These are phyloP conservation scores for Cladosporium sp. DNA, from an alignment of 2,329 filamentous ascomycete species.

Conservation along the genomic window DNA sequence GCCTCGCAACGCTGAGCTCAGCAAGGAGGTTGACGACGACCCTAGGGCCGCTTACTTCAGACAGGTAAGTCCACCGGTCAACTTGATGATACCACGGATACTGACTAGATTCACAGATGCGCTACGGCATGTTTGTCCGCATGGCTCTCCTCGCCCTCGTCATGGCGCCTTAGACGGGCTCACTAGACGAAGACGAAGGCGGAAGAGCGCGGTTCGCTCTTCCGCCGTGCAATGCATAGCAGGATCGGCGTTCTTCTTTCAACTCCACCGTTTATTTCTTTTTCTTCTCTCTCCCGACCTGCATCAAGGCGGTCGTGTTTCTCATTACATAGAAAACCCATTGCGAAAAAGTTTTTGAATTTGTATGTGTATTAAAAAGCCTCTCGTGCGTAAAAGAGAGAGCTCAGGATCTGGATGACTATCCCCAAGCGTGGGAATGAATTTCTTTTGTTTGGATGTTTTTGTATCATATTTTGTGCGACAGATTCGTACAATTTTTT, in stretches of 20 bases:
- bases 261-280: background rate
- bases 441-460: too few species aligned
- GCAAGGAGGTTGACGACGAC: constrained; percentile 96
- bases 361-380: background rate
- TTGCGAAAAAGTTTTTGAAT: background rate
- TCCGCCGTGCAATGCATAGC: background rate
- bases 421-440: too few species aligned
- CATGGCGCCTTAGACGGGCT: constrained; percentile 54
- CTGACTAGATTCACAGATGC: constrained; percentile 67
- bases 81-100: background rate
- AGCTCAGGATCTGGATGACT: too few species aligned
- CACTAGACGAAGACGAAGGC: constrained; percentile 2
- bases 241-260: background rate
- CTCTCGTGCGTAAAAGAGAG: too few species aligned
- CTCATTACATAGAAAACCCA: background rate
- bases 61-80: constrained; percentile 67
- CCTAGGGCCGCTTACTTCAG: constrained; percentile 95
- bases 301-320: background rate
- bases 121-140: constrained; percentile 93
- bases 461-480: too few species aligned
- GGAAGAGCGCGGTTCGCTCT: background rate
- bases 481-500: too few species aligned
- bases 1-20: constrained; percentile 87
- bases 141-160: constrained; percentile 96
- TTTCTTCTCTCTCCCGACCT: background rate